These are phyloP conservation scores for Wickerhamiella bombiphila DNA, from an alignment of 805 yeast genomes.

Conservation along the genomic window DNA sequence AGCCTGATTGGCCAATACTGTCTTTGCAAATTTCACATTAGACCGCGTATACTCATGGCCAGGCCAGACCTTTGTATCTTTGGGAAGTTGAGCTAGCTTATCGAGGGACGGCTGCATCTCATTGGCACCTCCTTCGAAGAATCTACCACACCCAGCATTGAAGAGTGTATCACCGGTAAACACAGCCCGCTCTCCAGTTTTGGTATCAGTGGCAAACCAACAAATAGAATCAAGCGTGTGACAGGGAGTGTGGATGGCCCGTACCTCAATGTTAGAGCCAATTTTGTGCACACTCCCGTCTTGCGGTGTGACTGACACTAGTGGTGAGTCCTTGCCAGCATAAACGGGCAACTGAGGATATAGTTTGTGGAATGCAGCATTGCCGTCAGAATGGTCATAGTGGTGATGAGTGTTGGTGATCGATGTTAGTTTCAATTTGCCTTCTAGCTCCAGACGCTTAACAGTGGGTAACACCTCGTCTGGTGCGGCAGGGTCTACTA, in stretches of 20 bases:
- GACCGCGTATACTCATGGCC: slow-evolving; percentile 92
- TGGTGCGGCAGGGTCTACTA: slow-evolving; percentile 90
- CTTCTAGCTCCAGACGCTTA: slow-evolving; percentile 23
- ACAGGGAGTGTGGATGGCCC: slow-evolving; percentile 90
- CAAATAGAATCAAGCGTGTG: slow-evolving; percentile 96
- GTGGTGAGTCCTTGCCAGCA: slow-evolving; percentile 73
- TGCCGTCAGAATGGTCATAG: slow-evolving; percentile 88
- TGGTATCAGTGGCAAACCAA: slow-evolving; percentile 55
- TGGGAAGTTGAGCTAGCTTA: slow-evolving; percentile 44
- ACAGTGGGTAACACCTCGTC: slow-evolving; percentile 43
- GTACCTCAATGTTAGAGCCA: slow-evolving; percentile 50
- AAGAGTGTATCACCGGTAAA: slow-evolving; percentile 95
- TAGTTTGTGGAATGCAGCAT: slow-evolving; percentile 26
- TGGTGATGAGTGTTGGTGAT: slow-evolving; percentile 96
- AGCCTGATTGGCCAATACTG: slow-evolving; percentile 38
- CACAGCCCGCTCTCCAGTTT: slow-evolving; percentile 52
- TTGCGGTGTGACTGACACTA: slow-evolving; percentile 55
- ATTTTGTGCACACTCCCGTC: slow-evolving; percentile 46
- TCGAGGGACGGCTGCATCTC: slow-evolving; percentile 69
- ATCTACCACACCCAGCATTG: slow-evolving; percentile 90
- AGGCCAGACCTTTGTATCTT: slow-evolving; percentile 63
- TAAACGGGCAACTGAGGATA: slow-evolving; percentile 47
- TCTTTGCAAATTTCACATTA: slow-evolving; percentile 63
- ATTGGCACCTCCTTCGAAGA: slow-evolving; percentile 76
- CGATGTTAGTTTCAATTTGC: slow-evolving; percentile 41